Percentiles rank a stretch among this genome's conserved stretches.
phyloP scores from a whole-genome alignment of 2,329 filamentous ascomycete species.

The Elsinoe batatas region DNA sequence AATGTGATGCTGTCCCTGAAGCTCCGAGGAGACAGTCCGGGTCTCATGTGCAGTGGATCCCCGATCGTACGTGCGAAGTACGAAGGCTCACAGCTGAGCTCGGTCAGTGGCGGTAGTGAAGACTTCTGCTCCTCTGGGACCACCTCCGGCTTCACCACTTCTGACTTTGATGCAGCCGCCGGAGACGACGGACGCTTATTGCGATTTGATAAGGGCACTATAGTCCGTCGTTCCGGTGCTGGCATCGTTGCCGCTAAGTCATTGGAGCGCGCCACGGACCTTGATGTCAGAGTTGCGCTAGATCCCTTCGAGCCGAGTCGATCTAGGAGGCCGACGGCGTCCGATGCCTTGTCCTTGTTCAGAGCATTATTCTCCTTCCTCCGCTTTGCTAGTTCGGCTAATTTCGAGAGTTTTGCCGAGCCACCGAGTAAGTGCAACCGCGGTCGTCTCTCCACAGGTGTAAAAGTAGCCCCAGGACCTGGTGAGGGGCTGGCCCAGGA shows the following conservation, averaged over 20 bases:
- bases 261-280: too few relatives aligned
- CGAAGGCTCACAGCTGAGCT: slow-evolving; percentile 14
- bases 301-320: slow-evolving; percentile 29
- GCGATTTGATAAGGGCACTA: slow-evolving; percentile 1
- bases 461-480: slow-evolving; percentile 52
- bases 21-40: background rate
- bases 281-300: background rate
- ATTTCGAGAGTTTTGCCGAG: slow-evolving; percentile 70
- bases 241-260: background rate
- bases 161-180: background rate
- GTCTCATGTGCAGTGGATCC: background rate
- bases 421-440: slow-evolving; percentile 68
- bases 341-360: slow-evolving; percentile 37
- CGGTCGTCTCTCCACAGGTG: slow-evolving; percentile 47
- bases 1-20: background rate
- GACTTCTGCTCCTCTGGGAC: background rate
- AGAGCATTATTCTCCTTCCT: slow-evolving; percentile 59
- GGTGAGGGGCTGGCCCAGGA: slow-evolving; percentile 71
- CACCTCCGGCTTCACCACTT: background rate
- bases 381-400: slow-evolving; percentile 80
- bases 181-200: slow-evolving; percentile 14
- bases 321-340: slow-evolving; percentile 35
- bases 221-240: background rate
- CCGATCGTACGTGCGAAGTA: slow-evolving; percentile 14
- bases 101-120: background rate